Evolutionary conservation across 2,329 filamentous ascomycete genomes (phyloP).

Genomic region (Ustilaginoidea virens): DNA sequence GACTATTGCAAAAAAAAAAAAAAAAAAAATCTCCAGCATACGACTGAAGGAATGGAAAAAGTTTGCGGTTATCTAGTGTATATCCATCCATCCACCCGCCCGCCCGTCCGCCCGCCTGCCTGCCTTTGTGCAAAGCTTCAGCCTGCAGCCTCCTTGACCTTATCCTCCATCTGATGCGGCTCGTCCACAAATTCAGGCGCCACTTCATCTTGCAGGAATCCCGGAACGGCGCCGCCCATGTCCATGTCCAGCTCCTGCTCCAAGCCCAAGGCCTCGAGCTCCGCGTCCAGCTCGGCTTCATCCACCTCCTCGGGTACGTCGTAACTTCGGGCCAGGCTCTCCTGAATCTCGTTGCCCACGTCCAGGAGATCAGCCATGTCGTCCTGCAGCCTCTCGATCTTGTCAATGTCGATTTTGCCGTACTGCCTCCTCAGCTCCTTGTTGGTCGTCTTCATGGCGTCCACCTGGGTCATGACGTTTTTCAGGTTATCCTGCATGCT

Average conservation of each 20-base stretch:
- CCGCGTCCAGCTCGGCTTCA: conserved; percentile 89
- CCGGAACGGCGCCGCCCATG: conserved; percentile 52
- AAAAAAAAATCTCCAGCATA: too few relatives aligned
- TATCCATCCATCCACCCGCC: too few relatives aligned
- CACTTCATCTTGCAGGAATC: conserved; percentile 80
- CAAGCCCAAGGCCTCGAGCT: conserved; percentile 84
- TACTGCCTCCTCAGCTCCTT: conserved; percentile 89
- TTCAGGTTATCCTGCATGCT: conserved; percentile 99
- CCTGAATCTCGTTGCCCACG: conserved; percentile 95
- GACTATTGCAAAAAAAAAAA: too few relatives aligned
- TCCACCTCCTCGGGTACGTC: conserved; percentile 95
- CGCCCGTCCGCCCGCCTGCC: too few relatives aligned
- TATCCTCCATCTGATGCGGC: conserved; percentile 54
- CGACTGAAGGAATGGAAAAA: too few relatives aligned
- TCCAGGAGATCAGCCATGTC: conserved; percentile 99
- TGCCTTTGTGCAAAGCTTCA: too few relatives aligned
- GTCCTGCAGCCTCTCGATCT: conserved; percentile 95
- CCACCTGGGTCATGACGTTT: conserved; percentile 96
- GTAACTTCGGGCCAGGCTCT: conserved; percentile 79
- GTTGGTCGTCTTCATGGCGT: conserved; percentile 93
- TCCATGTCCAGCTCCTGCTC: conserved; percentile 78
- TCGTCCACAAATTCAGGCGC: conserved; percentile 86
- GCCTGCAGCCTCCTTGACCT: conserved; percentile 68
- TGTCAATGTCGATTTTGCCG: conserved; percentile 91
- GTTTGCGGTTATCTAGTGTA: too few relatives aligned